Base-by-base conservation (phyloP, 2,329 filamentous ascomycete species). In the Cladosporium sp. region DNA sequence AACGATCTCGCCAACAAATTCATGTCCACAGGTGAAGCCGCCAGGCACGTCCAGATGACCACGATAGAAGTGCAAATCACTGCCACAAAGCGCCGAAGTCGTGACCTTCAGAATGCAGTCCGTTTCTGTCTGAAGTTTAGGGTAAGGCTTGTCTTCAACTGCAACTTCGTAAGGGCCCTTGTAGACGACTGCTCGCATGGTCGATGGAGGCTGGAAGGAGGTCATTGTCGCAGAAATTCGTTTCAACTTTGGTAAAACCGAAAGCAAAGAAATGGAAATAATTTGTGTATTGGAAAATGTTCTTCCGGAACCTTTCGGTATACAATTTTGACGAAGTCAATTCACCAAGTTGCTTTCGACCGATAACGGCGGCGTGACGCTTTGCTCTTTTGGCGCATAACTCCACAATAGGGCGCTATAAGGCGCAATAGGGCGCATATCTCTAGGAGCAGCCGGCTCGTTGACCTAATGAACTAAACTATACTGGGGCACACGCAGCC, bases 121-220 rank as follows among this genome's bases (percentile, higher is more conserved):
- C 57, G 80, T 82, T 5, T 83, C 79, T 58, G 89, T 80, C 65
- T 87, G 79, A 61, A 96, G 80, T 63, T 83, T 82, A 1, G 92
- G 92, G 13, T 93, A 81, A 0, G 91, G 91, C 20, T 90, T 82
- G 59, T 94, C 84, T 75, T 96, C 88, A 55, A 97, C 75, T 0
- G 82, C 37, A 10, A 58, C 56, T 68, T 89, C 85, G 66, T 83
- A 80, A 4, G 89, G 87, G 2, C 88, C 90, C 61, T 93, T 87
- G 76, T 96, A 95, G 55, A 96, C 83, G 34, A 97, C 90, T 28
- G 91, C 91, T 73, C 89, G 89, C 92, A 97, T 96, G 0, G 83
- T 89, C 56, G 71, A 59, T 35, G 68, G 68, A 32, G 65, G 61
- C 56, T 64, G 47, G 20, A 48, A 51, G 10, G 56, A 36, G 5